These are phyloP conservation scores for Cytospora schulzeri DNA, from an alignment of 2,329 filamentous ascomycete species.

Conservation along the genomic window DNA sequence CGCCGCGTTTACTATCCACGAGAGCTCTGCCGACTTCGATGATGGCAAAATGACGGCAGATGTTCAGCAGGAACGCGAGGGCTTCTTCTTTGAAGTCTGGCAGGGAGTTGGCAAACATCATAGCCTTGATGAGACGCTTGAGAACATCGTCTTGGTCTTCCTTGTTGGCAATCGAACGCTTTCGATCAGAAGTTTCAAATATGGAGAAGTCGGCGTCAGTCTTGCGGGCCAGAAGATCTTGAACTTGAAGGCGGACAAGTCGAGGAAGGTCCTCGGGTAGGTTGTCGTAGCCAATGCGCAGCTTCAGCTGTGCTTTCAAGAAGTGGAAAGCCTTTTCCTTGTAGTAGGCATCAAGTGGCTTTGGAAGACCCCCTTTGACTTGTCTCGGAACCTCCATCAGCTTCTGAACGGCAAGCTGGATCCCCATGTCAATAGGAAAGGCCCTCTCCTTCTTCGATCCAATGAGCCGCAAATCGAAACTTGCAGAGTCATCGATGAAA, in stretches of 20 bases:
- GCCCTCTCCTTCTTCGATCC: constrained; percentile 87
- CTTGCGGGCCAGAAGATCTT: constrained; percentile 77
- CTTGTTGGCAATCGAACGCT: constrained; percentile 85
- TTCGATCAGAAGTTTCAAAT: constrained; percentile 75
- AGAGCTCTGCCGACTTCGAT: constrained; percentile 87
- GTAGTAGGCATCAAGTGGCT: constrained; percentile 77
- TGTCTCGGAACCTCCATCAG: constrained; percentile 77
- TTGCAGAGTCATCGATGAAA: constrained; percentile 84
- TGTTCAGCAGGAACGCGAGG: constrained; percentile 71
- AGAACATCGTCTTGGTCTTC: constrained; percentile 78
- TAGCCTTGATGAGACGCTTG: constrained; percentile 85
- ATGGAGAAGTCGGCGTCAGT: constrained; percentile 69
- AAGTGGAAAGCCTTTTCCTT: constrained; percentile 91
- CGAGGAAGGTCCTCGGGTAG: constrained; percentile 87
- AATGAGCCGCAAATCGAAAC: constrained; percentile 85
- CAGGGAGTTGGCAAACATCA: constrained; percentile 82
- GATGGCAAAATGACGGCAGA: constrained; percentile 88
- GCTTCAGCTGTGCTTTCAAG: constrained; percentile 84
- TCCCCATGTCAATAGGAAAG: constrained; percentile 82
- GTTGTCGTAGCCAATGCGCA: constrained; percentile 84
- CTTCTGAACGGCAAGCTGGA: constrained; percentile 87
- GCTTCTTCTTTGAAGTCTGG: constrained; percentile 79
- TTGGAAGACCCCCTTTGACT: constrained; percentile 50
- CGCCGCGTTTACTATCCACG: constrained; percentile 74
- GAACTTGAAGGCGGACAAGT: constrained; percentile 82